Percentiles rank a stretch among this genome's conserved stretches.
phyloP scores from a whole-genome alignment of 1,139 yeast species.

The Pichiaceae sp. region DNA sequence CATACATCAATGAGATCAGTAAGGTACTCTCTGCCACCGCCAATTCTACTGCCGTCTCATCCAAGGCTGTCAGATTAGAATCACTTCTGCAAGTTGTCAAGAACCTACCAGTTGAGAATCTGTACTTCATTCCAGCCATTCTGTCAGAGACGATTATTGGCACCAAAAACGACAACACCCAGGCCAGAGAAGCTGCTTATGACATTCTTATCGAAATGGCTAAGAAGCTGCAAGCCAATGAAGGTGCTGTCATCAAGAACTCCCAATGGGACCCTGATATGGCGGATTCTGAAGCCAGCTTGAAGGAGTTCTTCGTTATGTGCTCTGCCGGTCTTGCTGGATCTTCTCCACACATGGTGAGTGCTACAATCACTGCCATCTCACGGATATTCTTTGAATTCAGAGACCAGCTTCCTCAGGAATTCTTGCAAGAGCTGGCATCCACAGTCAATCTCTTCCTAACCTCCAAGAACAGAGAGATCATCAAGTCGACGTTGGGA shows the following conservation, averaged over 20 bases:
- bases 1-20: slow-evolving; percentile 52
- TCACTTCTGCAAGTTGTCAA: slow-evolving; percentile 58
- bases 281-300: slow-evolving; percentile 56
- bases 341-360: slow-evolving; percentile 87
- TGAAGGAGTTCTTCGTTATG: slow-evolving; percentile 84
- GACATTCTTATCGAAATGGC: slow-evolving; percentile 77
- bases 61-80: slow-evolving; percentile 72
- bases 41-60: slow-evolving; percentile 57
- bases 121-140: slow-evolving; percentile 72
- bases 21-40: slow-evolving; percentile 50
- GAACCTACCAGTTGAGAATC: slow-evolving; percentile 50
- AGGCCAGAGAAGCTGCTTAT: slow-evolving; percentile 79
- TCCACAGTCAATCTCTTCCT: slow-evolving; percentile 87
- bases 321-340: slow-evolving; percentile 96
- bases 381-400: slow-evolving; percentile 85
- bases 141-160: slow-evolving; percentile 84
- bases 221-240: slow-evolving; percentile 44
- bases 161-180: slow-evolving; percentile 91
- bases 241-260: slow-evolving; percentile 64
- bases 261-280: slow-evolving; percentile 52
- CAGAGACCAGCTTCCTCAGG: slow-evolving; percentile 49
- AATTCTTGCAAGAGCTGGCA: slow-evolving; percentile 61
- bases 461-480: slow-evolving; percentile 86
- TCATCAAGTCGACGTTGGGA: slow-evolving; percentile 90
- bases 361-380: slow-evolving; percentile 89